Conservation (phyloP, 371 early-diverging fungal genomes). For the Apophysomyces sp. region DNA sequence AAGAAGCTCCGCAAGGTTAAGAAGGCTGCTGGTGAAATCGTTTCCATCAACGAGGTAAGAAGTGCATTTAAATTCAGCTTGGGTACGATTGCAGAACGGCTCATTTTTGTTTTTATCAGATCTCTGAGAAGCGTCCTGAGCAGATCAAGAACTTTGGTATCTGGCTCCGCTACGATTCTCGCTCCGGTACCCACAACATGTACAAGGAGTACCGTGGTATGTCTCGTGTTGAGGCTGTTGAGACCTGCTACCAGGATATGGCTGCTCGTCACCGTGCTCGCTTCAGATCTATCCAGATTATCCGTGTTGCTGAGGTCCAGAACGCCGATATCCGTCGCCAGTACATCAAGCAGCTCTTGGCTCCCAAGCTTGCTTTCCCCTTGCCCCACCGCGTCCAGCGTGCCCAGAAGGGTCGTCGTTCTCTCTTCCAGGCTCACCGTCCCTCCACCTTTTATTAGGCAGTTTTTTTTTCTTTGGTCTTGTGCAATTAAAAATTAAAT, state of each 20-base stretch:
- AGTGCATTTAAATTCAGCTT: background rate
- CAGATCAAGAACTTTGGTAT: conserved; percentile 98
- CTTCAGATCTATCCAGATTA: conserved; percentile 95
- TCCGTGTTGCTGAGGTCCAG: conserved; percentile 87
- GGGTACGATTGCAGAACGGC: background rate
- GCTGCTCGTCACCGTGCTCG: conserved; percentile 97
- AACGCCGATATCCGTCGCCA: conserved; percentile 89
- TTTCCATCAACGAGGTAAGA: conserved; percentile 88
- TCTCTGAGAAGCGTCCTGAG: conserved; percentile 89
- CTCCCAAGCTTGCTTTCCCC: conserved; percentile 90
- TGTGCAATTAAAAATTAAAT: background rate
- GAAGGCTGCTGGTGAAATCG: conserved; percentile 94
- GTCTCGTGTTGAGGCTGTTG: conserved; percentile 90
- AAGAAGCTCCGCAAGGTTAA: conserved; percentile 98
- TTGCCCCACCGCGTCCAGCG: conserved; percentile 92
- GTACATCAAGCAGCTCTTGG: conserved; percentile 91
- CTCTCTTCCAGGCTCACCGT: conserved; percentile 85
- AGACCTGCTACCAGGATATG: conserved; percentile 97
- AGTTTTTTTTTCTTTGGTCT: conserved; percentile 8
- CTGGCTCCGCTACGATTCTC: conserved; percentile 98
- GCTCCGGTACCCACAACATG: conserved; percentile 99
- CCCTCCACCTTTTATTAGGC: conserved; percentile 82
- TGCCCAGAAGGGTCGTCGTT: conserved; percentile 60
- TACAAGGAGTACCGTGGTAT: conserved; percentile 99
- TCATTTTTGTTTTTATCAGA: conserved; percentile 38